Base-by-base conservation (phyloP, 345 rosid genomes). In the Eutrema japonicum region DNA sequence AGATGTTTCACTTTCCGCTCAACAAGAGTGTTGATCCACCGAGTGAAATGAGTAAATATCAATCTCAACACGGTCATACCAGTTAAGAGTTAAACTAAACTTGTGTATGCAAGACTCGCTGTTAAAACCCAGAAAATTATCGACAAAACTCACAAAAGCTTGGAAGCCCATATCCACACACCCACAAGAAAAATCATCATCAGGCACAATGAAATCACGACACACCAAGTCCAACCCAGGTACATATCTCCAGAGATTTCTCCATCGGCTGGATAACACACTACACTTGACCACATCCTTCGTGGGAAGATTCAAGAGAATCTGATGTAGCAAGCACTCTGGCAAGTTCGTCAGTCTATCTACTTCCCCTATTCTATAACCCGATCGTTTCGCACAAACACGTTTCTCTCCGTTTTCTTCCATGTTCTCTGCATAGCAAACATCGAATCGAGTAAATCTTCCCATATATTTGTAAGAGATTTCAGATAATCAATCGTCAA, bases 251-350 rank as follows among this genome's bases (percentile, higher is more conserved):
- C 64, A 69, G 4, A 56, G 12, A 11, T 56, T 43, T 45, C 45
- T 43, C 64, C 73, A 69, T 43, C 45, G 32, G 1, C 1, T 56
- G 7, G 73, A 42, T 45, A 69, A 45, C 0, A 56, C 42, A 32
- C 73, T 41, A 27, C 0, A 14, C 33, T 18, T 68, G 5, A 68
- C 63, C 9, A 53, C 64, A 5, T 42, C 60, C 2, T 68, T 68
- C 2, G 62, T 55, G 4, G 64, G 13, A 3, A 55, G 54, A 3
- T 30, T 27, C 53, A 30, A 29, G 43, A 69, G 64, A 0, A 56
- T 12, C 52, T 69, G 0, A 56, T 6, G 33, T 42, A 69, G 12
- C 42, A 69, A 42, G 0, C 10, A 4, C 13, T 68, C 62, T 38
- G 62, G 72, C 47, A 53, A 68, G 14, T 22, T 22, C 2, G 26